These are phyloP conservation scores for Tetraselmis chui DNA, from an alignment of 139 green algal species.

Conservation along the genomic window DNA sequence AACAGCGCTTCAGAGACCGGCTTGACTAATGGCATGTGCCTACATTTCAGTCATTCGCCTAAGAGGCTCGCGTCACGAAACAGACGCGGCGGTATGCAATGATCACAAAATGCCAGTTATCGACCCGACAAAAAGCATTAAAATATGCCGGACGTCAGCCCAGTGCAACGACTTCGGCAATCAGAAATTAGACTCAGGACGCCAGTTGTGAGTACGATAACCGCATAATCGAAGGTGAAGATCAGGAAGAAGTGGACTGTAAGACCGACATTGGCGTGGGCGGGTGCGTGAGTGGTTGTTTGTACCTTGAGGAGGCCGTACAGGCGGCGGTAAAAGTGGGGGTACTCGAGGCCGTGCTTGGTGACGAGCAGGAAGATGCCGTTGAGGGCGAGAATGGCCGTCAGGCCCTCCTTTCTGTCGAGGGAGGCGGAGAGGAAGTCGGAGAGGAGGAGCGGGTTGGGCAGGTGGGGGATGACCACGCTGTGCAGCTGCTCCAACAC, in stretches of 20 bases:
- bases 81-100: no score
- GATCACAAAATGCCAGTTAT: no score
- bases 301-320: constrained; percentile 63
- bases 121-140: no score
- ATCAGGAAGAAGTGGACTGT: background rate
- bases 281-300: background rate
- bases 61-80: no score
- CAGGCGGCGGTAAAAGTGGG: constrained; percentile 69
- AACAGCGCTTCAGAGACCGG: no score
- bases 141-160: no score
- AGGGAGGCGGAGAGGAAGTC: constrained; percentile 83
- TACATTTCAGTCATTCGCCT: no score
- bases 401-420: constrained; percentile 57
- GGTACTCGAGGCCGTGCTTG: constrained; percentile 87
- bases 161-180: no score
- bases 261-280: background rate
- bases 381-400: constrained; percentile 87
- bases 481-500: constrained; percentile 57
- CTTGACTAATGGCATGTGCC: no score
- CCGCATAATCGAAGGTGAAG: no score
- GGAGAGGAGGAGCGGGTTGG: constrained; percentile 64
- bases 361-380: constrained; percentile 89
- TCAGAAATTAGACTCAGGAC: no score
- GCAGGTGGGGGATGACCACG: constrained; percentile 69
- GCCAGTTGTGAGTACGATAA: no score